phyloP scores from a whole-genome alignment of 208 protist genomes.

The Acanthamoeba royreba region DNA sequence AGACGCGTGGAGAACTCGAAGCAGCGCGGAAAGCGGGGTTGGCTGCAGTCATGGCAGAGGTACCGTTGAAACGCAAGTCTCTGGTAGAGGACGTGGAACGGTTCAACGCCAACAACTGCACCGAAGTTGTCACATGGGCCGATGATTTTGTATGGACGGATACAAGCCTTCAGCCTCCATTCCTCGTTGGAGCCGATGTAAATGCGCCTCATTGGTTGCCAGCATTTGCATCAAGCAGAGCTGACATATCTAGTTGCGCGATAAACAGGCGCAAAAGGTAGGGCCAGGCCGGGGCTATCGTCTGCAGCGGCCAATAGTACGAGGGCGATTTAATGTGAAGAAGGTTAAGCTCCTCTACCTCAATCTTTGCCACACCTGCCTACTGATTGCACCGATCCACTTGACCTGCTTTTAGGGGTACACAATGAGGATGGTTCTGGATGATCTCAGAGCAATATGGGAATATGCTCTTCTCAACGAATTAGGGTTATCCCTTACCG shows the following conservation, averaged over 20 bases:
- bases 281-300: background rate
- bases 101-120: background rate
- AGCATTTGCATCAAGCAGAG: too few species aligned
- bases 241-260: background rate
- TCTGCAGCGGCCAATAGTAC: background rate
- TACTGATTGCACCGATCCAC: background rate
- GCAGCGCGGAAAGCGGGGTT: background rate
- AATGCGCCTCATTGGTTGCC: too few species aligned
- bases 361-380: background rate
- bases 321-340: background rate
- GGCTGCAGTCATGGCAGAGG: background rate
- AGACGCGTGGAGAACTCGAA: background rate
- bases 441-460: conserved; percentile 2
- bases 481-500: background rate
- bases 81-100: background rate
- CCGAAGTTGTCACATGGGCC: background rate
- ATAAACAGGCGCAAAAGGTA: background rate
- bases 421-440: background rate
- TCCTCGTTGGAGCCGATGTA: background rate
- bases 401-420: background rate
- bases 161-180: background rate
- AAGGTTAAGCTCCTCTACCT: background rate
- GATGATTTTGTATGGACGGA: conserved; percentile 1
- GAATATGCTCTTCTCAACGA: background rate
- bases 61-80: background rate